phyloP scores from a whole-genome alignment of 2,329 filamentous ascomycete genomes.

The Fusarium coicis region DNA sequence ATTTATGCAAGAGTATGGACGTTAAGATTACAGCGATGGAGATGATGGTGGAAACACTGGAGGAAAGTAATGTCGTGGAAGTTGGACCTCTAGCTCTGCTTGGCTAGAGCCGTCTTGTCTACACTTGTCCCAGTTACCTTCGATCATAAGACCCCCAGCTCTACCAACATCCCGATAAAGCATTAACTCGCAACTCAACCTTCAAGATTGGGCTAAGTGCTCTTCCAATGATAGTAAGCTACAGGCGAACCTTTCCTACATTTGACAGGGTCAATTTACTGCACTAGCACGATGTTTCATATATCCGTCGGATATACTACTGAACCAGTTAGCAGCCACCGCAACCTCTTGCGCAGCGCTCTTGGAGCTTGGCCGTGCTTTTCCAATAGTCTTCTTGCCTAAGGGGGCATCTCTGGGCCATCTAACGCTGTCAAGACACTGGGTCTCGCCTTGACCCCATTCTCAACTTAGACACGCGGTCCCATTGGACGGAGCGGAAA shows the following conservation, averaged over 20 bases:
- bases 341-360: rapidly evolving
- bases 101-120: no score
- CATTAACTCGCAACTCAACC: rapidly evolving
- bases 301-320: no score
- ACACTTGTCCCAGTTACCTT: background rate
- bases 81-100: background rate
- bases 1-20: background rate
- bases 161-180: background rate
- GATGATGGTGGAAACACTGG: no score
- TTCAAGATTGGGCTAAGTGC: no score
- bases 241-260: no score
- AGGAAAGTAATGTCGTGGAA: background rate
- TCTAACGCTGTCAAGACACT: rapidly evolving
- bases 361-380: no score
- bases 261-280: rapidly evolving
- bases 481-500: background rate
- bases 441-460: background rate
- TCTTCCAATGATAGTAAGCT: background rate
- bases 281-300: rapidly evolving
- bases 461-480: no score
- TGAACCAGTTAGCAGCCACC: rapidly evolving
- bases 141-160: background rate
- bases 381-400: rapidly evolving
- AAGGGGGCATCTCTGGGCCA: rapidly evolving
- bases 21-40: background rate